Base-by-base conservation (phyloP, 768 basidiomycete genomes). In the Suillus hirtellus region DNA sequence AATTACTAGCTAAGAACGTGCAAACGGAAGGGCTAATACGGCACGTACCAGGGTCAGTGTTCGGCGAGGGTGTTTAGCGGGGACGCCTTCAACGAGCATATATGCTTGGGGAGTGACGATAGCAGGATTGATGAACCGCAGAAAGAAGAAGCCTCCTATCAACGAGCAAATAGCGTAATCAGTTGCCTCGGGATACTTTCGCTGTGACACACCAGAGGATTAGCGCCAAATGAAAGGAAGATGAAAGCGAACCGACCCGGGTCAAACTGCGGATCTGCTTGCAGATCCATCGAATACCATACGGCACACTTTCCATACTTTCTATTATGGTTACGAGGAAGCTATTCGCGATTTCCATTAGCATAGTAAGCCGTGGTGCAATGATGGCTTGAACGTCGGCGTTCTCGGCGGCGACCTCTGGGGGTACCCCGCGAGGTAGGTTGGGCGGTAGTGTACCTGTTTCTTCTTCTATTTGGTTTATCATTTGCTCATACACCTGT, bases 261-360 rank as follows among this genome's bases (percentile, higher is more conserved):
- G 96, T 99, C 73, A 99, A 77, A 80, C 95, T 96, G 66, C 95
- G 82, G 73, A 99, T 99, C 77, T 99, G 97, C 77, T 99, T 99
- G 80, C 97, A 99, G 73, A 99, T 99, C 97, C 97, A 99, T 67
- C 97, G 86, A 66, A 99, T 99, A 70, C 97, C 97, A 72, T 99
- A 99, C 34, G 97, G 97, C 15, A 99, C 97, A 70, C 91, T 95
- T 70, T 99, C 97, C 89, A 98, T 89, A 66, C 93, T 95, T 66
- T 98, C 96, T 70, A 99, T 99, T 72, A 99, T 99, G 10, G 97
- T 99, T 40, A 94, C 82, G 64, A 99, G 81, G 80, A 99, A 99
- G 71, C 91, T 93, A 71, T 99, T 99, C 55, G 97, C 97, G 65
- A 99, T 99, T 75, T 99, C 97, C 95, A 99, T 99, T 66, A 99